A percentile compares a stretch with the other conserved stretches of the same genome.
These are phyloP conservation scores for Tulasnella sp. DNA, from an alignment of 768 basidiomycete genomes.

Conservation along the genomic window DNA sequence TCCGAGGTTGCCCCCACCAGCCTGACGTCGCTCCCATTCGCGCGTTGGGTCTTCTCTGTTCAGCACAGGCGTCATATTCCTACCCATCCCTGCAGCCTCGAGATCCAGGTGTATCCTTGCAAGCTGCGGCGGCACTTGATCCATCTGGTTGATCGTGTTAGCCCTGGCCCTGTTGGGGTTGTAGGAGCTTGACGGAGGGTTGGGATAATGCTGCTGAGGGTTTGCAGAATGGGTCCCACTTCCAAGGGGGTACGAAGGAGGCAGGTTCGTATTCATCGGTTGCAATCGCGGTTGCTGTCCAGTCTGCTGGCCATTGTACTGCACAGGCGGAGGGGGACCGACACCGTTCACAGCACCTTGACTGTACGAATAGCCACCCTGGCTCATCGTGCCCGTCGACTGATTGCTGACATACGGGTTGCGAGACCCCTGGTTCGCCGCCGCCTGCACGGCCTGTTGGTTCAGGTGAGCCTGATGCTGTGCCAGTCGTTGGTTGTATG, in stretches of 20 bases:
- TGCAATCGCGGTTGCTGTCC: constrained; percentile 13
- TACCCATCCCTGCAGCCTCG: constrained; percentile 55
- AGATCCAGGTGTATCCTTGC: constrained; percentile 57
- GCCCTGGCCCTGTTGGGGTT: constrained; percentile 52
- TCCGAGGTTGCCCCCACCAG: constrained; percentile 47
- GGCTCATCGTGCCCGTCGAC: constrained; percentile 13
- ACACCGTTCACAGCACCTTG: constrained; percentile 20
- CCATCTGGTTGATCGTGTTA: constrained; percentile 88
- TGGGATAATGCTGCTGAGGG: constrained; percentile 27
- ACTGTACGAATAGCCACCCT: constrained; percentile 10
- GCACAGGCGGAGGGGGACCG: constrained; percentile 10
- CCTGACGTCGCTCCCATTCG: constrained; percentile 89
- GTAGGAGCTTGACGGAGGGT: constrained; percentile 55
- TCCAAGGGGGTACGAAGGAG: background rate
- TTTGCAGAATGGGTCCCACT: background rate
- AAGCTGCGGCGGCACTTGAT: constrained; percentile 87
- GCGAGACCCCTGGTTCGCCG: constrained; percentile 53
- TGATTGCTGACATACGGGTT: constrained; percentile 59
- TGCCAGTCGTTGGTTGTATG: constrained; percentile 88
- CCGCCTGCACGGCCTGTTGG: constrained; percentile 55
- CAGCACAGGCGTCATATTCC: constrained; percentile 84
- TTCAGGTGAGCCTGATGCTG: constrained; percentile 83
- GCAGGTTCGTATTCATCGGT: background rate
- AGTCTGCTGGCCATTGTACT: background rate
- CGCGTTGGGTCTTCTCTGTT: constrained; percentile 91